These are phyloP conservation scores for Starmera caribaea DNA, from an alignment of 805 yeast genomes.

Conservation along the genomic window DNA sequence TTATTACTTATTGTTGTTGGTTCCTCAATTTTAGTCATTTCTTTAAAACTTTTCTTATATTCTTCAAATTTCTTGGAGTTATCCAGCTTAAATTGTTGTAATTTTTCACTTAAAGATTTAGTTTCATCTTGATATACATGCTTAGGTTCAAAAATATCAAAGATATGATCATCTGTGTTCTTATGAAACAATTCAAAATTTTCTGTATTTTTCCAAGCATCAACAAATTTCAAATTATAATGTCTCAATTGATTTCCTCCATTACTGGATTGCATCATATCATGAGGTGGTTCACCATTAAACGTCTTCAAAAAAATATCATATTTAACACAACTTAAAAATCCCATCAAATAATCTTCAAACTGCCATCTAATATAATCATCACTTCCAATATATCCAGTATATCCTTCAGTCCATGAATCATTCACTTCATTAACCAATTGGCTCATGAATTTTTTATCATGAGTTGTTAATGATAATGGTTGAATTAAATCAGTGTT, in stretches of 20 bases:
- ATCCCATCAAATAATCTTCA: slow-evolving; percentile 79
- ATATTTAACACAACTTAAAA: slow-evolving; percentile 65
- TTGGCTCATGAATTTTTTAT: slow-evolving; percentile 64
- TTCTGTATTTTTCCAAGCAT: slow-evolving; percentile 43
- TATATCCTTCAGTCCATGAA: slow-evolving; percentile 32
- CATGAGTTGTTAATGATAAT: slow-evolving; percentile 44
- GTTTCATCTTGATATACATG: slow-evolving; percentile 21
- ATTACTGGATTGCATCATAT: slow-evolving; percentile 17
- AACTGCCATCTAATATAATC: slow-evolving; percentile 82
- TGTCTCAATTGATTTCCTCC: slow-evolving; percentile 25
- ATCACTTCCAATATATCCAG: slow-evolving; percentile 63
- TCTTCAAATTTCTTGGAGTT: slow-evolving; percentile 18
- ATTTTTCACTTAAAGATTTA: slow-evolving; percentile 14
- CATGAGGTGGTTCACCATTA: slow-evolving; percentile 26
- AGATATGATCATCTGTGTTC: slow-evolving; percentile 59
- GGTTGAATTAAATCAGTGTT: slow-evolving; percentile 32
- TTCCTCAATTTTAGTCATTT: slow-evolving; percentile 2
- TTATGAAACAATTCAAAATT: slow-evolving; percentile 45
- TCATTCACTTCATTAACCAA: slow-evolving; percentile 34
- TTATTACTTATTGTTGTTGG: slow-evolving; percentile 1
- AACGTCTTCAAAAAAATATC: slow-evolving; percentile 39
- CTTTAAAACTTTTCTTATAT: slow-evolving; percentile 7
- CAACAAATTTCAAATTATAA: slow-evolving; percentile 37
- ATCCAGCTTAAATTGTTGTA: slow-evolving; percentile 22
- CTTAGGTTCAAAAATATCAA: slow-evolving; percentile 47